A percentile compares a stretch with the other conserved stretches of the same genome.
Evolutionary conservation across 495 filamentous ascomycete genomes (phyloP).

Genomic region (Choiromyces venosus): DNA sequence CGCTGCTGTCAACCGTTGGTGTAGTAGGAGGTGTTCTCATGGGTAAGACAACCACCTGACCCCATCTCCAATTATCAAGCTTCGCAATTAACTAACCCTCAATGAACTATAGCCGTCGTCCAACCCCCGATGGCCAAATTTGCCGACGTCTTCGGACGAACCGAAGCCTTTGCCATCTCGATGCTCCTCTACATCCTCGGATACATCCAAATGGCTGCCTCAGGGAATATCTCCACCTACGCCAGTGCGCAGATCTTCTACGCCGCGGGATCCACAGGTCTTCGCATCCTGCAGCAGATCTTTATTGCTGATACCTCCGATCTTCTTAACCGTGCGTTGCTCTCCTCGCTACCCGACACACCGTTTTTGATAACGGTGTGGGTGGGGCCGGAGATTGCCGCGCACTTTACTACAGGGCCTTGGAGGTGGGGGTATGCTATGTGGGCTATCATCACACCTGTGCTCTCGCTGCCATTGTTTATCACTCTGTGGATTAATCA

Average conservation of each 20-base stretch:
- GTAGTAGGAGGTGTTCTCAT: conserved; percentile 53
- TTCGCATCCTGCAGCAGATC: conserved; percentile 63
- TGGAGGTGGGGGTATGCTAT: conserved; percentile 42
- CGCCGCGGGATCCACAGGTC: conserved; percentile 59
- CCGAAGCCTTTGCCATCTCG: conserved; percentile 58
- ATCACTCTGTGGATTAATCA: conserved; percentile 54
- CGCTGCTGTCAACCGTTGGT: conserved; percentile 54
- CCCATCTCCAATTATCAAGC: neutral
- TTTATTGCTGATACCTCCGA: conserved; percentile 69
- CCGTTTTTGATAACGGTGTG: conserved; percentile 62
- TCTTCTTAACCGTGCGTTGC: conserved; percentile 60
- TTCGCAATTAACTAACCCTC: neutral
- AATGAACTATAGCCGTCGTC: conserved; percentile 50
- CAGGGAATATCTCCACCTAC: conserved; percentile 60
- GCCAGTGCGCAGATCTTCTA: conserved; percentile 65
- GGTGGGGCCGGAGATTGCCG: conserved; percentile 56
- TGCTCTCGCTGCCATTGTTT: conserved; percentile 55
- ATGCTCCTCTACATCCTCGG: conserved; percentile 53
- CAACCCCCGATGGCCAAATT: conserved; percentile 67
- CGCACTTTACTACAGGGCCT: conserved; percentile 39
- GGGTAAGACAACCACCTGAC: conserved; percentile 31
- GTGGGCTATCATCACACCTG: conserved; percentile 41
- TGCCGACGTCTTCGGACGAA: conserved; percentile 63
- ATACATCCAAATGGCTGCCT: conserved; percentile 61
- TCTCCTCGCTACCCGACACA: conserved; percentile 55